These are phyloP conservation scores for Trichoderma reesei DNA, from an alignment of 495 filamentous ascomycete genomes.

Conservation along the genomic window DNA sequence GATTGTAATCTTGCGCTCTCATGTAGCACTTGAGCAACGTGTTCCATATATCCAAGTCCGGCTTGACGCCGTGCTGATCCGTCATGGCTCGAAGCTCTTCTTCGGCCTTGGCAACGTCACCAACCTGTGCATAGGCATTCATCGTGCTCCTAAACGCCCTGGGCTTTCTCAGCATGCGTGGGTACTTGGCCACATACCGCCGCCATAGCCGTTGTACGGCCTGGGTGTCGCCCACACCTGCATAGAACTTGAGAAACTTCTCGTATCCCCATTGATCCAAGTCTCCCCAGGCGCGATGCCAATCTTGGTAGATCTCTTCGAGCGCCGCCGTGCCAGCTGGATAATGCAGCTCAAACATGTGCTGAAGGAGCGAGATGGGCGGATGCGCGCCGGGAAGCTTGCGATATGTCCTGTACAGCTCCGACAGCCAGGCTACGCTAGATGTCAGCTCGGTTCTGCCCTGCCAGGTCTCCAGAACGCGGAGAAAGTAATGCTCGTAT, in stretches of 20 bases:
- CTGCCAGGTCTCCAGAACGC: not conserved
- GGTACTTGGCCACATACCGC: conserved; percentile 29
- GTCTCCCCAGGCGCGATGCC: conserved; percentile 27
- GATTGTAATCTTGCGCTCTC: conserved; percentile 53
- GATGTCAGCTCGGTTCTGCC: not conserved
- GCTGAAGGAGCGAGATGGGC: conserved; percentile 25
- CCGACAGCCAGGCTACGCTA: conserved; percentile 7
- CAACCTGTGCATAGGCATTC: conserved; percentile 53
- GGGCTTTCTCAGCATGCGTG: conserved; percentile 25
- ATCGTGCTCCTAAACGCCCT: conserved; percentile 40
- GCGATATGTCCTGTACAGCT: conserved; percentile 21
- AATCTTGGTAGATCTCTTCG: conserved; percentile 46
- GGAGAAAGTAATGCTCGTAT: conserved; percentile 9
- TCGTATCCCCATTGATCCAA: conserved; percentile 36
- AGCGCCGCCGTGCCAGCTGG: conserved; percentile 31
- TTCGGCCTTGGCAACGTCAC: conserved; percentile 55
- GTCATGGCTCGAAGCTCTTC: conserved; percentile 43
- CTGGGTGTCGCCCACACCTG: conserved; percentile 42
- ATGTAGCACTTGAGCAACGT: conserved; percentile 63
- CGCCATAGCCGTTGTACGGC: conserved; percentile 46
- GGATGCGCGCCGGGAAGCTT: conserved; percentile 20
- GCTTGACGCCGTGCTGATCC: conserved; percentile 30
- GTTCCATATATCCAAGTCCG: conserved; percentile 57
- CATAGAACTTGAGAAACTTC: conserved; percentile 42
- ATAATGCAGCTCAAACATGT: conserved; percentile 34